phyloP scores from a whole-genome alignment of 116 monocot species.

The Papilionanthe hybrid region DNA sequence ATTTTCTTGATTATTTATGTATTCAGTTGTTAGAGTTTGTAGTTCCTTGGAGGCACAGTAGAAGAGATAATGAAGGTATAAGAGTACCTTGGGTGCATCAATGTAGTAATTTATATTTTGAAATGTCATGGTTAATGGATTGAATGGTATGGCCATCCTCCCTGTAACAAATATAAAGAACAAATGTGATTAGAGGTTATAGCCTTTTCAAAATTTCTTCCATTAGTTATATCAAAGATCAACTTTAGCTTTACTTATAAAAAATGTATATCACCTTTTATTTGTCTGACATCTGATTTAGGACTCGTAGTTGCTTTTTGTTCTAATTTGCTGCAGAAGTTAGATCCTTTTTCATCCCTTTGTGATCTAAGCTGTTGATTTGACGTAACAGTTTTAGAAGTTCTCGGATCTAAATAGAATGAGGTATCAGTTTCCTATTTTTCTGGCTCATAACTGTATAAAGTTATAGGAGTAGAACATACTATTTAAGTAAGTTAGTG shows the following conservation, averaged over 20 bases:
- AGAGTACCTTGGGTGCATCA: constrained; percentile 57
- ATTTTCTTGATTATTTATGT: neutral
- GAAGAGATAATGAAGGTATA: neutral
- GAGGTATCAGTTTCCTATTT: neutral
- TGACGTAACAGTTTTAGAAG: neutral
- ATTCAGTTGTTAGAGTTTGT: neutral
- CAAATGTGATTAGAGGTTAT: no score
- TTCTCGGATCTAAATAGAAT: neutral
- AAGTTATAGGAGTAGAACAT: constrained; percentile 10
- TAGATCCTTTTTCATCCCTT: neutral
- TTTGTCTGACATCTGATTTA: neutral
- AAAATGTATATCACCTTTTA: no score
- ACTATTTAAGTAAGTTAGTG: constrained; percentile 59
- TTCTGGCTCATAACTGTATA: neutral
- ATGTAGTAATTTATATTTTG: constrained; percentile 68
- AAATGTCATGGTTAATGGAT: constrained; percentile 76
- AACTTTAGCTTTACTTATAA: no score
- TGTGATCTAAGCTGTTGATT: neutral
- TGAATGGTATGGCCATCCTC: constrained; percentile 70
- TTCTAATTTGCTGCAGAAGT: neutral
- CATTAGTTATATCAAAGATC: no score
- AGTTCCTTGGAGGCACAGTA: neutral
- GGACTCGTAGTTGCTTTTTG: neutral
- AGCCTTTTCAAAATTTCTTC: no score
- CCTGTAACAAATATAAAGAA: constrained; percentile 17